A percentile compares a stretch with the other conserved stretches of the same genome.
phyloP scores from a whole-genome alignment of 108 stramenopile genomes.

The Craspedostauros australis region DNA sequence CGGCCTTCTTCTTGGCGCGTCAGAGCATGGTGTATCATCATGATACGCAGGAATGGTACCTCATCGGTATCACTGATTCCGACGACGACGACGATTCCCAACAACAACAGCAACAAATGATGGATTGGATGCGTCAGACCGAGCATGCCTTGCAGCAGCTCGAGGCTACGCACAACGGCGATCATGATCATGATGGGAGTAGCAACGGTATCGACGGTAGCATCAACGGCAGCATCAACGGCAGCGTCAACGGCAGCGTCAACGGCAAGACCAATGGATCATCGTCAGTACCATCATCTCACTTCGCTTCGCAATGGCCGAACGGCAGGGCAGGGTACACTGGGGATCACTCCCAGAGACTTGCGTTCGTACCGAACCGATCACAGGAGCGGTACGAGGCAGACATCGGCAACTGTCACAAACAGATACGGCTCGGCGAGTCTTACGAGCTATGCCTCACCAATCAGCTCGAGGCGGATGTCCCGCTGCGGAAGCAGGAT shows the following conservation, averaged over 20 bases:
- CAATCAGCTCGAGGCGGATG: constrained; percentile 62
- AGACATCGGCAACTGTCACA: constrained; percentile 63
- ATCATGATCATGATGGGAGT: too few species aligned
- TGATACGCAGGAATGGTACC: constrained; percentile 52
- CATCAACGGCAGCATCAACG: too few species aligned
- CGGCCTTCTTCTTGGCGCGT: constrained; percentile 72
- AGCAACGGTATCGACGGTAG: too few species aligned
- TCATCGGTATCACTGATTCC: constrained; percentile 40
- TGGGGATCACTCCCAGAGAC: too few species aligned
- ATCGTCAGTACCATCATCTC: too few species aligned
- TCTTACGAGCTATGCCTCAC: constrained; percentile 94
- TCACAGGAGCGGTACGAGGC: constrained; percentile 39
- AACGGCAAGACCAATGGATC: too few species aligned
- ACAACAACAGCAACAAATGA: too few species aligned
- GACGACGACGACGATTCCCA: constrained; percentile 4
- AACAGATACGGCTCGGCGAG: constrained; percentile 79
- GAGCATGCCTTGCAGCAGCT: neutral
- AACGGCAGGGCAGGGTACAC: too few species aligned
- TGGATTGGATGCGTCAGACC: constrained; percentile 53
- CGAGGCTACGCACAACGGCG: too few species aligned
- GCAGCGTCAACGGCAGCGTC: too few species aligned
- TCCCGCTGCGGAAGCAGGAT: neutral
- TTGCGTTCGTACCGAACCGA: constrained; percentile 54
- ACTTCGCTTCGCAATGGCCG: too few species aligned
- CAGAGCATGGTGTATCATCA: constrained; percentile 73